Base-by-base conservation (phyloP, 805 yeast genomes). In the Wickerhamomyces sydowiorum region DNA sequence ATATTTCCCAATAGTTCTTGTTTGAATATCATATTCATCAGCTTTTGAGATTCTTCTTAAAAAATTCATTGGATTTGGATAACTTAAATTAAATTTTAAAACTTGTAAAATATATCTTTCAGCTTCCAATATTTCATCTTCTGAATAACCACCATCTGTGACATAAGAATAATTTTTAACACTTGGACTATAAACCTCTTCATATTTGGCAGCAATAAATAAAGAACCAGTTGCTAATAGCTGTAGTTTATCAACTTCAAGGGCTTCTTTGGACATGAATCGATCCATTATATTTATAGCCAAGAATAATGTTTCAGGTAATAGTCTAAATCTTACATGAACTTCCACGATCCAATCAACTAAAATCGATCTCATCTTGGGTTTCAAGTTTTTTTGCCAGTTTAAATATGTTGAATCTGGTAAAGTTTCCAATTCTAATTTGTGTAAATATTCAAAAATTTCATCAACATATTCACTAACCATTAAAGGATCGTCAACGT, bases 301-400 rank as follows among this genome's bases (percentile, higher is more conserved):
- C 43, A 89, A 67, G 55, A 78, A 86, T 43, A 90, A 72, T 8
- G 96, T 86, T 63, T 89, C 96, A 1, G 95, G 96, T 34, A 84
- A 70, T 48, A 90, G 72, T 50, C 90, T 75, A 64, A 89, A 89
- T 59, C 86, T 75, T 51, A 80, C 70, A 66, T 88, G 96, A 60
- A 89, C 90, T 59, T 87, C 95, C 10, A 87, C 87, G 51, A 89
- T 70, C 97, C 97, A 89, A 64, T 90, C 96, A n/a, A 89, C 87
- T 44, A 89, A 67, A 40, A 89, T 85, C 7, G 88, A 81, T 51
- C 97, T 75, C 85, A 86, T 84, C 47, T 79, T 76, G 43, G 96
- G 95, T 53, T 83, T 78, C 51, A 87, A 63, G 45, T 79, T 78
- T 39, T 75, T 72, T 59, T 82, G 86, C 62, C 78, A 72, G 47